Percentiles rank a stretch among this genome's conserved stretches.
Conservation (phyloP, 306 rosid species). For the cucumber (Cucumis sativus) region DNA sequence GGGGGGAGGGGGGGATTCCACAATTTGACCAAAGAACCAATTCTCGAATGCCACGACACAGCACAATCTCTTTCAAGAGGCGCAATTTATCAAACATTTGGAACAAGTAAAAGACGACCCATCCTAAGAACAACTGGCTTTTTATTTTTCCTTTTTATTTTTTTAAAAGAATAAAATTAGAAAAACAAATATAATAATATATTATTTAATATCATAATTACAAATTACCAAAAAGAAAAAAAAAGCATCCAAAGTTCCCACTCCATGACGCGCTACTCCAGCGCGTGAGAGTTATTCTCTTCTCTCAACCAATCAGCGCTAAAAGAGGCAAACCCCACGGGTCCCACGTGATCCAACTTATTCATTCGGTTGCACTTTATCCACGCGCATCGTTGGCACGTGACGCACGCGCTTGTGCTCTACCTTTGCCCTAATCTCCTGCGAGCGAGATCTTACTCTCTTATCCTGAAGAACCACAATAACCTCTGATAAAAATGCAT, state of each 20-base stretch:
- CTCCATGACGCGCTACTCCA: slow-evolving; percentile 18
- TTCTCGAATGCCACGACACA: background rate
- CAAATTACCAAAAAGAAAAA: background rate
- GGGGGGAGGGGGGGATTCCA: background rate
- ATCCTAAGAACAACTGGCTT: slow-evolving; percentile 4
- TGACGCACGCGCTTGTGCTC: slow-evolving; percentile 31
- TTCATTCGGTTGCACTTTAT: background rate
- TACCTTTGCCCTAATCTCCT: slow-evolving; percentile 58
- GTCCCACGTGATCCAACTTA: slow-evolving; percentile 8
- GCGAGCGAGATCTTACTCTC: slow-evolving; percentile 53
- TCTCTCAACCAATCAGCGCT: background rate
- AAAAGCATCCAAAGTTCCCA: background rate
- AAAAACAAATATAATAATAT: too few relatives aligned
- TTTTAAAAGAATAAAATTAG: background rate
- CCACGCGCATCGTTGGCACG: slow-evolving; percentile 30
- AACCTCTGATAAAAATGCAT: slow-evolving; percentile 37
- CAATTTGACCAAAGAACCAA: background rate
- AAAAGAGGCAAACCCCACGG: slow-evolving; percentile 29
- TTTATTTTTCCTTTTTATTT: background rate
- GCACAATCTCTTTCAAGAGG: background rate
- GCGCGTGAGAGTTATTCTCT: background rate
- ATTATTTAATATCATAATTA: background rate
- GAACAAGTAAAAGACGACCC: slow-evolving; percentile 11
- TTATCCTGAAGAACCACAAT: slow-evolving; percentile 48
- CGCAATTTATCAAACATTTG: background rate